Conservation (phyloP, 108 stramenopile species). For the Pseudonitzschia pungens region DNA sequence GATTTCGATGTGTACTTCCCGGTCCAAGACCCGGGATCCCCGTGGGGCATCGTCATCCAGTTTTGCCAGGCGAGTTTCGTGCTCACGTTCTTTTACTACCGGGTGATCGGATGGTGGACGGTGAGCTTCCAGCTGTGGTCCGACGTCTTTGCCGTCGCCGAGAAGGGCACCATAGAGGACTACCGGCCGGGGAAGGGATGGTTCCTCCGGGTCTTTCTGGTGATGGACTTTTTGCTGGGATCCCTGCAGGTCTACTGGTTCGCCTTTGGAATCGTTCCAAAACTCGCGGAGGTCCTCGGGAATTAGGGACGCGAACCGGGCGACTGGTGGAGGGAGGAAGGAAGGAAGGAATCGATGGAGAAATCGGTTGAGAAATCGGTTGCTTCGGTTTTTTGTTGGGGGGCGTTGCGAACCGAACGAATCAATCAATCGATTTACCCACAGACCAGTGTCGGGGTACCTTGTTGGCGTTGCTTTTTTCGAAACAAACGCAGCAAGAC, state of each 20-base stretch:
- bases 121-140: slow-evolving; percentile 28
- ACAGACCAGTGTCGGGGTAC: no score
- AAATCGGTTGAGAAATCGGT: no score
- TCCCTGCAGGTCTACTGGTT: slow-evolving; percentile 44
- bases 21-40: slow-evolving; percentile 8
- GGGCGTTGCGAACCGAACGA: no score
- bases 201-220: slow-evolving; percentile 28
- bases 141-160: slow-evolving; percentile 27
- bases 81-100: slow-evolving; percentile 32
- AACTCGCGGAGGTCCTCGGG: slow-evolving; percentile 10
- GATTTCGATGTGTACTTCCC: slow-evolving; percentile 46
- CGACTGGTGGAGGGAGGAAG: neutral
- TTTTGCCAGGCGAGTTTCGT: slow-evolving; percentile 30
- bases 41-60: slow-evolving; percentile 9
- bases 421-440: no score
- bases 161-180: slow-evolving; percentile 24
- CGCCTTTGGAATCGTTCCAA: slow-evolving; percentile 10
- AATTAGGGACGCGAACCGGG: neutral
- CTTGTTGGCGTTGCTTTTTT: no score
- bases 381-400: no score
- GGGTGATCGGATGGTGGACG: slow-evolving; percentile 35
- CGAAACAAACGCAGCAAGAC: no score
- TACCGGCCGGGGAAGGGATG: slow-evolving; percentile 32
- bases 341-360: neutral
- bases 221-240: slow-evolving; percentile 29